These are phyloP conservation scores for Aspergillus hiratsukae DNA, from an alignment of 2,329 filamentous ascomycete species.

Conservation along the genomic window DNA sequence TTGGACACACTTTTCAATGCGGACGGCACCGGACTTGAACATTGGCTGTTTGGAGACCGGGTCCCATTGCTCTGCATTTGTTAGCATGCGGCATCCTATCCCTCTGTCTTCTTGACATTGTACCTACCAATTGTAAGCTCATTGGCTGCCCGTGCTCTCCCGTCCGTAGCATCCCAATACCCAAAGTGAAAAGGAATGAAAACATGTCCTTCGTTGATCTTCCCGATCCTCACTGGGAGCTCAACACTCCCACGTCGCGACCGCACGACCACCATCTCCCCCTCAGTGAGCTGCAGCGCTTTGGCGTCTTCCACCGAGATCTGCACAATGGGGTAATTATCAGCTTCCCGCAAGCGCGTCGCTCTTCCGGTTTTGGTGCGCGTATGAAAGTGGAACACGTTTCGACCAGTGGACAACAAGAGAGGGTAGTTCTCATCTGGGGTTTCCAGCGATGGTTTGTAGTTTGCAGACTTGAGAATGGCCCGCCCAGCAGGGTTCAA, in stretches of 20 bases:
- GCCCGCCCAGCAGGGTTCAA: constrained; percentile 32
- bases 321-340: constrained; percentile 26
- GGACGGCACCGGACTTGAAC: constrained; percentile 35
- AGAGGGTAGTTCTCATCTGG: constrained; percentile 31
- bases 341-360: constrained; percentile 26
- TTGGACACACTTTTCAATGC: constrained; percentile 27
- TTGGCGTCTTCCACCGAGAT: constrained; percentile 28
- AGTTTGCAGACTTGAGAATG: constrained; percentile 34
- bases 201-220: constrained; percentile 27
- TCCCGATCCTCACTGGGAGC: constrained; percentile 24
- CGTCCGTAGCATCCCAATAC: constrained; percentile 33
- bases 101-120: background rate
- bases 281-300: constrained; percentile 19
- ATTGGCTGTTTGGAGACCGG: constrained; percentile 36
- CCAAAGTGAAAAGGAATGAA: constrained; percentile 41
- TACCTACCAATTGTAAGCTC: constrained; percentile 33
- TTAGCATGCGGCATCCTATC: background rate
- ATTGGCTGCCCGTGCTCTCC: constrained; percentile 31
- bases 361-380: constrained; percentile 34
- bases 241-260: constrained; percentile 29
- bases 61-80: constrained; percentile 26
- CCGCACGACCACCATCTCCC: constrained; percentile 29
- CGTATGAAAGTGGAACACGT: constrained; percentile 36
- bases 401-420: constrained; percentile 30
- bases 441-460: constrained; percentile 24